Evolutionary conservation across 2,329 filamentous ascomycete genomes (phyloP), one percentile per base, ranked within the genome.

Genomic region (Periconia macrospinosa): DNA sequence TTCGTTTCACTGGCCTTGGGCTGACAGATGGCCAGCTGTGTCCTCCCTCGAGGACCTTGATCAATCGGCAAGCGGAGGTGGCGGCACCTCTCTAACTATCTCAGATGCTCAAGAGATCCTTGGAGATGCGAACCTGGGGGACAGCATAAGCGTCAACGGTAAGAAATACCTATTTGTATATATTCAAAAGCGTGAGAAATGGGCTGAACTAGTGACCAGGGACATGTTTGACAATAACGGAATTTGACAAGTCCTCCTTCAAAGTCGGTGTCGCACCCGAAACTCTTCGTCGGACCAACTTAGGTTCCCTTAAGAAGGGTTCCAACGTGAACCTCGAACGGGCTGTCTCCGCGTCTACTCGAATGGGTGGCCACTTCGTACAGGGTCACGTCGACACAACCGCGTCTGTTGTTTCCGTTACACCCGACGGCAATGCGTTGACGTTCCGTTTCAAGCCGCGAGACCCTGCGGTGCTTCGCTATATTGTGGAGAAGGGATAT

Each of bases 341-440:
- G 15, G 93, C 94, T 3, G 92, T 99, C 50, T 88, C 89, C 17
- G 91, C 92, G 5, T 85, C 89, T 66, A 97, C 93, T 44, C 90
- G 94, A 51, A 97, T 99, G 91, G 94, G 95, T 45, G 94, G 94
- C 0, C 94, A 99, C 78, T 96, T 97, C 68, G 93, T 97, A 30
- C 95, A 99, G 77, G 94, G 94, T 41, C 94, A 99, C 75, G 93
- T 99, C 56, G 95, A 99, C 75, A 93, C 91, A 11, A 86, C 88
- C 40, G 94, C 93, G 0, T 84, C 83, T 42, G 89, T 99, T 56
- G 70, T 87, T 40, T 83, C 84, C 42, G 83, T 89, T 35, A 86
- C 83, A 17, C 86, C 87, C 2, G 94, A 99, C 75, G 92, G 93
- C 53, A 96, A 97, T 76, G 91, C 94, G 7, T 75, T 96, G 56